A percentile compares a stretch with the other conserved stretches of the same genome.
Evolutionary conservation across 2,329 filamentous ascomycete species (phyloP).

Genomic region (Myriosclerotinia duriaeana): DNA sequence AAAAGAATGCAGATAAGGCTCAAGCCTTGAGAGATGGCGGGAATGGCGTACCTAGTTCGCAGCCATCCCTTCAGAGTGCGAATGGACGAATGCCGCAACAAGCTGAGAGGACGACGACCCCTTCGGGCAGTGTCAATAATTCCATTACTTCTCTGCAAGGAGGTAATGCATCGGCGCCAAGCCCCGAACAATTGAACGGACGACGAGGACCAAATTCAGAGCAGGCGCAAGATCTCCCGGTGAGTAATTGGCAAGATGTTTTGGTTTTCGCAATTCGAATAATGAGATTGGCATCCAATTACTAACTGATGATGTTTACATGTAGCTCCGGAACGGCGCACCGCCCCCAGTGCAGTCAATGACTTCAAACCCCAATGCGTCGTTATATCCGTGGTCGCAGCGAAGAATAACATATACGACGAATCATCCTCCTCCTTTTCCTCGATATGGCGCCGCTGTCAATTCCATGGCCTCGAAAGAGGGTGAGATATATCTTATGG

Average conservation of each 20-base stretch:
- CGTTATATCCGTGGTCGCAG: conserved; percentile 95
- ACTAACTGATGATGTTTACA: conserved; percentile 23
- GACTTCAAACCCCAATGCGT: conserved; percentile 63
- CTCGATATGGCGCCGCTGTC: conserved; percentile 93
- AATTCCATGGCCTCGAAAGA: conserved; percentile 93
- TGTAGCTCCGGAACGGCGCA: conserved; percentile 55
- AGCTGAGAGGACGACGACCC: conserved; percentile 63
- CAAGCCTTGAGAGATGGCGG: conserved; percentile 43
- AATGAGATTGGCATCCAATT: conserved; percentile 4
- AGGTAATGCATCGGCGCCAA: conserved; percentile 36
- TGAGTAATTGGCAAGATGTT: conserved; percentile 35
- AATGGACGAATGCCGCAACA: conserved; percentile 41
- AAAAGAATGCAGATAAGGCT: conserved; percentile 68
- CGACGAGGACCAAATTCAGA: conserved; percentile 52
- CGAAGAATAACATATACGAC: conserved; percentile 82
- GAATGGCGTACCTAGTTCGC: conserved; percentile 38
- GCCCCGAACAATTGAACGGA: conserved; percentile 51
- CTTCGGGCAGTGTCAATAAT: conserved; percentile 48
- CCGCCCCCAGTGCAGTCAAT: conserved; percentile 39
- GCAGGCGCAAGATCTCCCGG: conserved; percentile 43
- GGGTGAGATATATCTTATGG: conserved; percentile 97
- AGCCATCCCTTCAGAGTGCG: conserved; percentile 51
- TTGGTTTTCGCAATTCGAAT: conserved; percentile 9
- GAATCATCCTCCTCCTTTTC: conserved; percentile 81
- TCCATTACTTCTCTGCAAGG: conserved; percentile 67